Base-by-base conservation (phyloP, 2,329 filamentous ascomycete genomes). In the Talaromyces sp. region DNA sequence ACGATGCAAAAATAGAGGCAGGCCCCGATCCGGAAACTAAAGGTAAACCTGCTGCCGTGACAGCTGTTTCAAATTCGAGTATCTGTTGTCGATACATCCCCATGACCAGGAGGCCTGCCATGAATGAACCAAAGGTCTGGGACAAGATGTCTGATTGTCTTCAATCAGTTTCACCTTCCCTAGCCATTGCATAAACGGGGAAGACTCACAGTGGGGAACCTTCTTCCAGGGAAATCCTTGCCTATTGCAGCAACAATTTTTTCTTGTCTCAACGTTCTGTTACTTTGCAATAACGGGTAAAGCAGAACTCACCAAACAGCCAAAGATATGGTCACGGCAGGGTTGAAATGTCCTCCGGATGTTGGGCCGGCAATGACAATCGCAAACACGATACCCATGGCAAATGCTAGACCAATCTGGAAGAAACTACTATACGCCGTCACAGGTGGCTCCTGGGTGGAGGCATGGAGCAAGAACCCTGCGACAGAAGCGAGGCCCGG, bases 171-270 rank as follows among this genome's bases (percentile, higher is more conserved):
- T 33, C 51, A 28, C 42, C 30, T 8, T 28, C 7, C 13, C 10
- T 55, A 17, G 2, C 19, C 7, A 7, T 15, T 25, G 22, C 7
- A 47, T 25, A 30, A 44, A n/a, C 27, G 22, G 2, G 25, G n/a
- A 47, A 25, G 22, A 33, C 64, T n/a, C 47, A 64, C 64, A 71
- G 39, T 67, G 65, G 8, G 68, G 68, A 5, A 70, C 69, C 60
- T 86, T 86, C 54, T 75, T 80, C 79, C 81, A 83, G 0, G 83
- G 84, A 65, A 86, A 86, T 3, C 81, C 84, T 72, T 85, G 81
- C 82, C 81, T 87, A n/a, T 78, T 65, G 27, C 44, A 25, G 11
- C 1, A 28, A 27, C 25, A 10, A n/a, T 19, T n/a, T 36, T 7
- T n/a, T 6, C 15, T 17, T 19, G 49, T 53, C 30, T 58, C 28